These are phyloP conservation scores for Crithidia acanthocephali DNA, from an alignment of 208 protist genomes.

Conservation along the genomic window DNA sequence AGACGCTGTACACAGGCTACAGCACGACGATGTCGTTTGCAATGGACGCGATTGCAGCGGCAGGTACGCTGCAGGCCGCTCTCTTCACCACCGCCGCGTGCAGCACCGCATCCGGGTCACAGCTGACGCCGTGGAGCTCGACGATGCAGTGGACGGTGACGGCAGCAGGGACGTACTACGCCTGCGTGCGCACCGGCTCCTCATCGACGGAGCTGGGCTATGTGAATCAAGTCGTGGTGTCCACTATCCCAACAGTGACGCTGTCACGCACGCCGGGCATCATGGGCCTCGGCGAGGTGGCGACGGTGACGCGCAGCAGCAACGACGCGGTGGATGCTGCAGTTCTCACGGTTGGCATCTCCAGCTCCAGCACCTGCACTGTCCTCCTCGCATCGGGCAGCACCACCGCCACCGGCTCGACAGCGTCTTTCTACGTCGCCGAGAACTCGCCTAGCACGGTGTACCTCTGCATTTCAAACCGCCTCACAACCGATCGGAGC, in stretches of 20 bases:
- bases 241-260: constrained; percentile 34
- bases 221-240: constrained; percentile 50
- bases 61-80: constrained; percentile 30
- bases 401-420: constrained; percentile 37
- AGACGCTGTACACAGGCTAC: constrained; percentile 53
- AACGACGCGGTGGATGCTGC: constrained; percentile 19
- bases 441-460: constrained; percentile 31
- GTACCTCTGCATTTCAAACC: constrained; percentile 64
- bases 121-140: constrained; percentile 30
- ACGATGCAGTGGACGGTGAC: constrained; percentile 40
- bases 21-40: constrained; percentile 56
- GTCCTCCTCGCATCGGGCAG: constrained; percentile 33
- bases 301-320: constrained; percentile 45
- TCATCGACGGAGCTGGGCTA: constrained; percentile 24
- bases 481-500: constrained; percentile 23
- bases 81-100: constrained; percentile 38
- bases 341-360: constrained; percentile 56
- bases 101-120: constrained; percentile 15
- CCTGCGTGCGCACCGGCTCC: constrained; percentile 46
- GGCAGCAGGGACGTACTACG: constrained; percentile 61
- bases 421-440: constrained; percentile 49
- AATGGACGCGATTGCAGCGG: constrained; percentile 37
- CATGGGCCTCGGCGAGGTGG: constrained; percentile 46
- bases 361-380: constrained; percentile 34
- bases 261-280: constrained; percentile 43